phyloP scores from a whole-genome alignment of 169 alveolate genomes.

The Neospora caninum region DNA sequence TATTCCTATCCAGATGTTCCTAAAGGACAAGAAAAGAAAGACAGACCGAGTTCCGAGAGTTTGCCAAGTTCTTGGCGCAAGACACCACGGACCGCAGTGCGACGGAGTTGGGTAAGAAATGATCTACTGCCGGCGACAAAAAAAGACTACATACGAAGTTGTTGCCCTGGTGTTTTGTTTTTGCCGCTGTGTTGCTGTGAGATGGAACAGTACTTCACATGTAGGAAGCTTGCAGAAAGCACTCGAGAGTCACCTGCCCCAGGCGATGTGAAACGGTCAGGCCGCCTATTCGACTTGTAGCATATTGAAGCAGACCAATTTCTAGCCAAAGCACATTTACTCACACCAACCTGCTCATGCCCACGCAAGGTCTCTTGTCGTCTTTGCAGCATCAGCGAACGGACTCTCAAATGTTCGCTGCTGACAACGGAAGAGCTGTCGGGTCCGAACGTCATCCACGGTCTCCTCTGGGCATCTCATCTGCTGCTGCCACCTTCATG shows the following conservation, averaged over 20 bases:
- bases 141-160: not conserved
- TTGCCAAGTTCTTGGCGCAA: conserved; percentile 60
- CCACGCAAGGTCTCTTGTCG: too few relatives aligned
- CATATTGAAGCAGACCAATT: too few relatives aligned
- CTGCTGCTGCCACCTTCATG: conserved; percentile 33
- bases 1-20: conserved; percentile 72
- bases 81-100: conserved; percentile 55
- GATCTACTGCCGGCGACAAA: not conserved
- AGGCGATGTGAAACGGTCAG: too few relatives aligned
- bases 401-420: conserved; percentile 65
- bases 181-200: too few relatives aligned
- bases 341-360: too few relatives aligned
- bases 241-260: too few relatives aligned
- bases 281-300: too few relatives aligned
- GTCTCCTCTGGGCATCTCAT: conserved; percentile 41
- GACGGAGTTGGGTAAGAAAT: conserved; percentile 20
- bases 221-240: too few relatives aligned
- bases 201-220: too few relatives aligned
- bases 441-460: conserved; percentile 57
- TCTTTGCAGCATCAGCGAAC: conserved; percentile 50
- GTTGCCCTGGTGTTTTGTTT: too few relatives aligned
- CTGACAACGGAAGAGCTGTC: conserved; percentile 72
- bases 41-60: conserved; percentile 39
- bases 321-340: too few relatives aligned
- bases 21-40: conserved; percentile 36